phyloP scores from a whole-genome alignment of 768 basidiomycete species.

The Royoungia palumana region DNA sequence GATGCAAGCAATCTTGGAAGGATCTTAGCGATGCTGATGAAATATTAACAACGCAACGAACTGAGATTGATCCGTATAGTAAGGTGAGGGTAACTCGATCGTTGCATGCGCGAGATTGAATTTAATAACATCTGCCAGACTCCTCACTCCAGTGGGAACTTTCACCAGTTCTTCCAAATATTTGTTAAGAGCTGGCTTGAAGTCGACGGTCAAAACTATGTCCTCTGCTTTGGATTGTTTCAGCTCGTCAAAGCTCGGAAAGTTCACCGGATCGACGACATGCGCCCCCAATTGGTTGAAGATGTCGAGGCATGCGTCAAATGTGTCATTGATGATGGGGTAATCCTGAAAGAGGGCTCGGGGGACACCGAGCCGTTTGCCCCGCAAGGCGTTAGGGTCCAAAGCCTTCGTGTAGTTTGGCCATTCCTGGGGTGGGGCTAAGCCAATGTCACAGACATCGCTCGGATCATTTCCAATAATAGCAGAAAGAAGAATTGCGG shows the following conservation, averaged over 20 bases:
- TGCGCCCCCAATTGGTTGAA: slow-evolving; percentile 40
- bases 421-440: slow-evolving; percentile 43
- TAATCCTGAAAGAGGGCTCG: slow-evolving; percentile 30
- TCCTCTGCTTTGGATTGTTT: slow-evolving; percentile 49
- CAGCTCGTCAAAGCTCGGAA: slow-evolving; percentile 52
- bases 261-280: slow-evolving; percentile 60
- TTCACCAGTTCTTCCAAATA: slow-evolving; percentile 46
- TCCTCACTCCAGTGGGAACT: slow-evolving; percentile 59
- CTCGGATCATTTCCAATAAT: slow-evolving; percentile 43
- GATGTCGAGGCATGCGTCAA: slow-evolving; percentile 37
- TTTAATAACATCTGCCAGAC: slow-evolving; percentile 53
- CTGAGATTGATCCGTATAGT: slow-evolving; percentile 38
- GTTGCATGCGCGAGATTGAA: slow-evolving; percentile 54
- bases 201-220: slow-evolving; percentile 51
- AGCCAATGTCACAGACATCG: slow-evolving; percentile 37
- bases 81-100: slow-evolving; percentile 40
- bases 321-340: slow-evolving; percentile 31
- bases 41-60: slow-evolving; percentile 7
- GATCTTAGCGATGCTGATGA: slow-evolving; percentile 5
- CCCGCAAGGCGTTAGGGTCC: slow-evolving; percentile 40
- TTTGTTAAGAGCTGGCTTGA: slow-evolving; percentile 48
- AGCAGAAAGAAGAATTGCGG: slow-evolving; percentile 36
- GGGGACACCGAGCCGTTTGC: slow-evolving; percentile 45
- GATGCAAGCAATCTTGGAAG: slow-evolving; percentile 21
- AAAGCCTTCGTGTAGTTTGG: slow-evolving; percentile 59